Base-by-base conservation (phyloP, 768 basidiomycete genomes). In the Paxillus rubicundulus region DNA sequence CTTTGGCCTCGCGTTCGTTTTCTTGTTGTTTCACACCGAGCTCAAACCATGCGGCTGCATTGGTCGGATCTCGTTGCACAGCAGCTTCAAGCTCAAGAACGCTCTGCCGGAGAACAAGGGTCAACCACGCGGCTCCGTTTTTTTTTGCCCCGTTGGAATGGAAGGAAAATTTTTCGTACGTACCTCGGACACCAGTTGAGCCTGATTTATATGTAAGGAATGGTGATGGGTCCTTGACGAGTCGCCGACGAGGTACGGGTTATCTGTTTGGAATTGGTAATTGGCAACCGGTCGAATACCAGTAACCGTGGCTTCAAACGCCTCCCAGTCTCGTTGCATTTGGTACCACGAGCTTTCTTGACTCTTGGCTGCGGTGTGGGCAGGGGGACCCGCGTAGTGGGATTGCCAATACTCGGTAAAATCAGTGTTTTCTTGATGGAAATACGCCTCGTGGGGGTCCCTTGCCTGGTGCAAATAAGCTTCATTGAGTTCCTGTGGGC, bases 11-110 rank as follows among this genome's bases (percentile, higher is more conserved):
- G 14, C 95, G 85, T 69, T 99, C 97, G 66, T 95, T 97, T 71
- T 97, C 95, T 69, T 99, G 97, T 64, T 98, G 97, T 70, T 91
- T 94, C 45, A 99, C 86, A 21, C 97, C 97, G 45, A 98, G 85
- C 58, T 88, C 82, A 64, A 82, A 95, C 97, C 97, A 99, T 9
- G 86, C 87, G 33, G 71, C 58, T 4, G 89, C 84, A 60, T 89
- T 80, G 9, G 67, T 72, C 55, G 86, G 84, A 61, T 93, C 81
- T 37, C 78, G 80, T 64, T 96, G 91, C 13, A 96, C 93, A 21
- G 79, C 79, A 7, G 96, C 96, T 72, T 99, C 96, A 12, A 92
- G 76, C 66, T 93, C 87, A 28, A 98, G 75, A 9, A 98, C 84
- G 59, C 80, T 88, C 93, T 98, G 71, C 45, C 62, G 16, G 48